These are phyloP conservation scores for Boletus coccyginus DNA, from an alignment of 768 basidiomycete genomes.

Conservation along the genomic window DNA sequence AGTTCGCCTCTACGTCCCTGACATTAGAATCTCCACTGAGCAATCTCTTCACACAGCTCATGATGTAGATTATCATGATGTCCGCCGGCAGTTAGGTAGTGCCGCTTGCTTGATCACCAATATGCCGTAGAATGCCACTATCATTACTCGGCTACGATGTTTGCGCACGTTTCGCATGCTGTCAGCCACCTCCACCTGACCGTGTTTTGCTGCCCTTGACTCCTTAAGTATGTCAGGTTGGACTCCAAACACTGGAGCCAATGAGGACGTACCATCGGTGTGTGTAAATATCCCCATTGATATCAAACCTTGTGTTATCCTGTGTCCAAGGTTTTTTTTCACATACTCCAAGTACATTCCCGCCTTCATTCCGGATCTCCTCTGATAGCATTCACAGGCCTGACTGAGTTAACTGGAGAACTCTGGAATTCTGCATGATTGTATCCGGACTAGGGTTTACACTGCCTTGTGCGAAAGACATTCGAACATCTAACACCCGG, in stretches of 20 bases:
- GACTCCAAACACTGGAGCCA: slow-evolving; percentile 8
- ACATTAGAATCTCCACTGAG: slow-evolving; percentile 6
- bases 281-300: slow-evolving; percentile 16
- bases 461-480: slow-evolving; percentile 9
- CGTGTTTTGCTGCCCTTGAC: slow-evolving; percentile 6
- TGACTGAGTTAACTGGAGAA: slow-evolving; percentile 2
- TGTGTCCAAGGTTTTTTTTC: slow-evolving; percentile 6
- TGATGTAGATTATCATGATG: slow-evolving; percentile 95
- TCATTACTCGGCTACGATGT: slow-evolving; percentile 3
- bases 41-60: slow-evolving; percentile 62
- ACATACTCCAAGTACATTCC: slow-evolving; percentile 5
- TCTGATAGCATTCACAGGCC: slow-evolving; percentile 11
- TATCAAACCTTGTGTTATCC: slow-evolving; percentile 18
- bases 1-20: background rate
- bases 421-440: slow-evolving; percentile 1
- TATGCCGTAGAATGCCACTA: slow-evolving; percentile 20
- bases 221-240: slow-evolving; percentile 5
- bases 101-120: slow-evolving; percentile 59
- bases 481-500: background rate
- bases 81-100: slow-evolving; percentile 82
- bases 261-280: slow-evolving; percentile 10
- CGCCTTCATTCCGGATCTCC: slow-evolving; percentile 4
- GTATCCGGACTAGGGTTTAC: background rate
- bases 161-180: slow-evolving; percentile 3
- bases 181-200: background rate